phyloP scores from a whole-genome alignment of 805 yeast species.

The Pichia thaimueangensis region DNA sequence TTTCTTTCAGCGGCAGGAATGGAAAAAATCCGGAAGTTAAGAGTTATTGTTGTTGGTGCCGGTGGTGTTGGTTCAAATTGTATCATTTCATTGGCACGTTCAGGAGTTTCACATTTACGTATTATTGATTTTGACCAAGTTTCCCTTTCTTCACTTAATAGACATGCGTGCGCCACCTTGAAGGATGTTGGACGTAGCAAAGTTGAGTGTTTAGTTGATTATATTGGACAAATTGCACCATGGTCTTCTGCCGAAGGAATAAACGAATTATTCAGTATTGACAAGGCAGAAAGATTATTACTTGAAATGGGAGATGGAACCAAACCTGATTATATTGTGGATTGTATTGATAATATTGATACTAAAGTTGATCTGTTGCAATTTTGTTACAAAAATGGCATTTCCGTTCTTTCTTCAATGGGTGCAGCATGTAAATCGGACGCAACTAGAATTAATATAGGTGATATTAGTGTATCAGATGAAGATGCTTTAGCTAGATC shows the following conservation, averaged over 20 bases:
- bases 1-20: conserved; percentile 86
- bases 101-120: conserved; percentile 76
- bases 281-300: conserved; percentile 56
- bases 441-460: conserved; percentile 83
- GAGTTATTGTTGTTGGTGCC: conserved; percentile 79
- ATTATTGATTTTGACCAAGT: conserved; percentile 96
- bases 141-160: conserved; percentile 79
- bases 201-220: conserved; percentile 71
- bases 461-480: conserved; percentile 82
- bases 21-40: conserved; percentile 59
- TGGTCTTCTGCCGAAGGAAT: conserved; percentile 81
- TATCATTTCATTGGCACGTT: conserved; percentile 81
- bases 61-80: conserved; percentile 99
- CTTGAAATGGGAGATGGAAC: conserved; percentile 30
- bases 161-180: conserved; percentile 92
- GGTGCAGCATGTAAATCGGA: conserved; percentile 98
- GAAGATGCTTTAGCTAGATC: conserved; percentile 91
- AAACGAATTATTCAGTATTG: conserved; percentile 70
- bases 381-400: conserved; percentile 52
- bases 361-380: conserved; percentile 89
- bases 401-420: conserved; percentile 83
- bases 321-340: conserved; percentile 75
- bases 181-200: conserved; percentile 90
- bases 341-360: conserved; percentile 94
- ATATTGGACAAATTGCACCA: conserved; percentile 75